Percentiles rank a stretch among this genome's conserved stretches.
phyloP scores from a whole-genome alignment of 1,139 yeast genomes.

The Tardiomyces blankii region DNA sequence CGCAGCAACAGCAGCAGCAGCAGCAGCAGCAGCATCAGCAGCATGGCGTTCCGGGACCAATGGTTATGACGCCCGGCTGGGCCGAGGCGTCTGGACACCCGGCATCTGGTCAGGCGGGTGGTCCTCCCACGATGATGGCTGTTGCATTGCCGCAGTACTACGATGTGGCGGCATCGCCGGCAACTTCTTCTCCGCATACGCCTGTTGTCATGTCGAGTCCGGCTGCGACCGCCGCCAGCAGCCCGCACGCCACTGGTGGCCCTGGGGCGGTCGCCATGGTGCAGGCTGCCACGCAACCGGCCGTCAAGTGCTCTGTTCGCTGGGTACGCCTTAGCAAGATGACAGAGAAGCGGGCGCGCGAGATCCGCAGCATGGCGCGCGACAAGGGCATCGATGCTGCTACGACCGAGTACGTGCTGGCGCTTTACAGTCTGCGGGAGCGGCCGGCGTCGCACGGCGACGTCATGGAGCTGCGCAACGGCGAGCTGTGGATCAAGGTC shows the following conservation, averaged over 20 bases:
- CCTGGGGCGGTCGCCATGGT: too few relatives aligned
- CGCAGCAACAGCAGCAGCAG: too few relatives aligned
- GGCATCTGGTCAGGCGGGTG: constrained; percentile 4
- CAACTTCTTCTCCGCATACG: too few relatives aligned
- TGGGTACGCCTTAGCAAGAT: constrained; percentile 23
- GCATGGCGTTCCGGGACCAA: constrained; percentile 1
- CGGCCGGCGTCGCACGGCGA: constrained; percentile 13
- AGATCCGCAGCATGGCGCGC: constrained; percentile 19
- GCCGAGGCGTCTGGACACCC: constrained; percentile 5
- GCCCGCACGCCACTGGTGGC: too few relatives aligned
- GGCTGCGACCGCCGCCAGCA: too few relatives aligned
- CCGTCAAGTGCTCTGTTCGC: constrained; percentile 8
- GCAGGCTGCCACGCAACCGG: too few relatives aligned
- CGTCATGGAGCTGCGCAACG: constrained; percentile 17
- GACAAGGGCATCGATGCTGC: constrained; percentile 21
- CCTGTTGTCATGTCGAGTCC: too few relatives aligned
- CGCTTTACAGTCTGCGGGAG: constrained; percentile 14
- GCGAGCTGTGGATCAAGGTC: constrained; percentile 20
- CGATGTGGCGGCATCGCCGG: too few relatives aligned
- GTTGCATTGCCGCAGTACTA: too few relatives aligned
- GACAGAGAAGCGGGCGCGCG: constrained; percentile 17
- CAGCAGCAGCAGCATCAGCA: too few relatives aligned
- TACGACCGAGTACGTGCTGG: constrained; percentile 22
- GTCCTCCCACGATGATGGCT: background rate
- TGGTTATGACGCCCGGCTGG: constrained; percentile 1